A percentile compares a stretch with the other conserved stretches of the same genome.
Conservation (phyloP, 1,139 yeast genomes). For the Groenewaldozyma auringiensis region DNA sequence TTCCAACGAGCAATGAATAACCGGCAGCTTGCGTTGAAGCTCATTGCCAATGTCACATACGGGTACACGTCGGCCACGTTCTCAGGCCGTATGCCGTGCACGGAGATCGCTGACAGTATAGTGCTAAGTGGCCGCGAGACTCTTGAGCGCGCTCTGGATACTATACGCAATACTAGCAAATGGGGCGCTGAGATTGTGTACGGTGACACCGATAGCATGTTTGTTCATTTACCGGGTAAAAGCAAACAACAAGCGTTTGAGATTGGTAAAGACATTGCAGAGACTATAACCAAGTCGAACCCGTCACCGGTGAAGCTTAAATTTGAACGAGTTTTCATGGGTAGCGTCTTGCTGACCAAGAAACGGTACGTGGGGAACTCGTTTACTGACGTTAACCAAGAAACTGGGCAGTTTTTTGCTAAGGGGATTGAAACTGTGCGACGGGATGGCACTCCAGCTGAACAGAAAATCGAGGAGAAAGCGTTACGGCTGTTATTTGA, state of each 20-base stretch:
- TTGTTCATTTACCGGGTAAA: slow-evolving; percentile 84
- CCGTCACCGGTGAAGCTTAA: slow-evolving; percentile 79
- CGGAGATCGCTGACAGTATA: slow-evolving; percentile 90
- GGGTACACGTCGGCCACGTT: slow-evolving; percentile 93
- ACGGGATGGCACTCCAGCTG: slow-evolving; percentile 92
- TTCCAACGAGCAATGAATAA: slow-evolving; percentile 57
- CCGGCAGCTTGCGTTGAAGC: slow-evolving; percentile 76
- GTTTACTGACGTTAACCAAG: slow-evolving; percentile 53
- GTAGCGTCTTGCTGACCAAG: slow-evolving; percentile 73
- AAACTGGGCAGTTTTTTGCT: slow-evolving; percentile 71
- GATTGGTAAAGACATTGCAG: slow-evolving; percentile 65
- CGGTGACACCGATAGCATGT: slow-evolving; percentile 93
- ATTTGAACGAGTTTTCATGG: slow-evolving; percentile 89
- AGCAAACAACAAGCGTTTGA: slow-evolving; percentile 67
- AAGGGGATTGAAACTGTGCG: slow-evolving; percentile 93
- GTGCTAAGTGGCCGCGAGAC: slow-evolving; percentile 89
- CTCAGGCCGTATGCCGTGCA: slow-evolving; percentile 95
- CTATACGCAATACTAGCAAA: slow-evolving; percentile 49
- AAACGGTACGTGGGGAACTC: slow-evolving; percentile 86
- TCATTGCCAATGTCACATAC: slow-evolving; percentile 91
- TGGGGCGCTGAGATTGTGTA: slow-evolving; percentile 94
- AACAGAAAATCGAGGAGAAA: slow-evolving; percentile 71
- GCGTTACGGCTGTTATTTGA: slow-evolving; percentile 62
- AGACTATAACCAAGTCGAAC: slow-evolving; percentile 51
- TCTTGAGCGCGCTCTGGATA: slow-evolving; percentile 57